Evolutionary conservation across 2,329 filamentous ascomycete genomes (phyloP), one percentile per base, ranked within the genome.

Genomic region (Aspergillus neotritici): DNA sequence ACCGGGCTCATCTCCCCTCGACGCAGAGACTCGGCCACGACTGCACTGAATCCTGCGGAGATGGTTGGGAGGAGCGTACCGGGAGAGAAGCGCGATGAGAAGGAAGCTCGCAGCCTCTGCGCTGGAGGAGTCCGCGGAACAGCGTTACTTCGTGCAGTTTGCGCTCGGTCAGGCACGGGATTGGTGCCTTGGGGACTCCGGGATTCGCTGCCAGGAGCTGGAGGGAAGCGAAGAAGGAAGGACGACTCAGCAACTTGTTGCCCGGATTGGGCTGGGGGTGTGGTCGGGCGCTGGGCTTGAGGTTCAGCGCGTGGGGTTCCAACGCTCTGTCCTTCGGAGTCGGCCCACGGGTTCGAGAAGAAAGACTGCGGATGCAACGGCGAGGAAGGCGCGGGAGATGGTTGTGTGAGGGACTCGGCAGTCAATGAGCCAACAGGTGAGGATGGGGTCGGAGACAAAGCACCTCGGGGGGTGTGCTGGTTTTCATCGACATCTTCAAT

Each of bases 1-100:
- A 53, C 51, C 13, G 68, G 60, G 15, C 63, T 66, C 7, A 71
- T 71, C 46, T 77, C 69, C 11, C 78, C 76, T 12, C 78, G 74
- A n/a, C 80, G 74, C 17, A 84, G 67, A 15, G 79, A 75, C 50
- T 85, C 81, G 7, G 80, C 81, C 5, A 85, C 79, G 37, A 85
- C 76, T 1, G 77, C 81, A 56, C 73, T 79, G 12, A 86, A 68
- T 1, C 76, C 76, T 2, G 74, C 76, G 2, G 76, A 80, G 1
- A 85, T 67, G 0, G 82, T 79, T 25, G 76, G 76, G 2, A 81
- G 72, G 4, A 84, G 64, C 5, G 79, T 76, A 0, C 78, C 78
- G 4, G 76, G 76, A 4, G 78, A 70, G 31, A 84, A 76, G 3
- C 71, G 73, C 15, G 65, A 55, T 3, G 71, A 70, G 13, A 78